Conservation (phyloP, 1,284 basidiomycete species). For the Fomitopsis betulina region DNA sequence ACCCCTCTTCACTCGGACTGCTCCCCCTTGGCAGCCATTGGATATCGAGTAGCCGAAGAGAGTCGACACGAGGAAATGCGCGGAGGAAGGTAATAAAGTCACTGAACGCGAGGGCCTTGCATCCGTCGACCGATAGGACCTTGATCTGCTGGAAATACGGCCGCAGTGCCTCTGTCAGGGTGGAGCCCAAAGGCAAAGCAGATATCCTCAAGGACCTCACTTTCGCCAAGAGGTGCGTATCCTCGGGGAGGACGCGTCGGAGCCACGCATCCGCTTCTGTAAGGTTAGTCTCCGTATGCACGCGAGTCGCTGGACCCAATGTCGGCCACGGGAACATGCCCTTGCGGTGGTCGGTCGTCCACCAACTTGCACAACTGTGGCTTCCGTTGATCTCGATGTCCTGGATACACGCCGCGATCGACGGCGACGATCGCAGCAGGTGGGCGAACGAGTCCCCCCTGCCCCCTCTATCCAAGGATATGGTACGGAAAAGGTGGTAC, state of each 20-base stretch:
- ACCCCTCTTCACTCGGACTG: background rate
- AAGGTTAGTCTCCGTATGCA: slow-evolving; percentile 1
- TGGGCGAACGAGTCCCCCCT: slow-evolving; percentile 14
- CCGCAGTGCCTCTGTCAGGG: slow-evolving; percentile 6
- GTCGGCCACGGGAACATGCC: slow-evolving; percentile 18
- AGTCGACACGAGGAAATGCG: slow-evolving; percentile 10
- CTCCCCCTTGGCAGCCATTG: slow-evolving; percentile 11
- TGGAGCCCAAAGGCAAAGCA: slow-evolving; percentile 6
- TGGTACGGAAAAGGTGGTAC: slow-evolving; percentile 25
- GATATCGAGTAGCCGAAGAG: slow-evolving; percentile 10
- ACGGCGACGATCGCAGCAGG: slow-evolving; percentile 11
- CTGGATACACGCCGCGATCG: slow-evolving; percentile 12
- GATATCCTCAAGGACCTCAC: slow-evolving; percentile 11
- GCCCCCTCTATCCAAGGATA: slow-evolving; percentile 14
- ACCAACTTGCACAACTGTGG: slow-evolving; percentile 4
- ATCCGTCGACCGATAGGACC: slow-evolving; percentile 15
- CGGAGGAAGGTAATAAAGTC: slow-evolving; percentile 14
- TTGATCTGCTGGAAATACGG: slow-evolving; percentile 10
- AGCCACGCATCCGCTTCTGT: slow-evolving; percentile 9
- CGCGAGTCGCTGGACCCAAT: slow-evolving; percentile 5
- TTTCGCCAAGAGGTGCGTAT: slow-evolving; percentile 2
- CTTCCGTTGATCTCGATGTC: slow-evolving; percentile 18
- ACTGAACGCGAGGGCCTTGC: slow-evolving; percentile 17
- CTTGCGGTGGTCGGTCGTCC: slow-evolving; percentile 5
- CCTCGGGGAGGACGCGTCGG: slow-evolving; percentile 10